Conservation (phyloP, 495 filamentous ascomycete genomes). For the Lasiosphaeriaceae sp. region DNA sequence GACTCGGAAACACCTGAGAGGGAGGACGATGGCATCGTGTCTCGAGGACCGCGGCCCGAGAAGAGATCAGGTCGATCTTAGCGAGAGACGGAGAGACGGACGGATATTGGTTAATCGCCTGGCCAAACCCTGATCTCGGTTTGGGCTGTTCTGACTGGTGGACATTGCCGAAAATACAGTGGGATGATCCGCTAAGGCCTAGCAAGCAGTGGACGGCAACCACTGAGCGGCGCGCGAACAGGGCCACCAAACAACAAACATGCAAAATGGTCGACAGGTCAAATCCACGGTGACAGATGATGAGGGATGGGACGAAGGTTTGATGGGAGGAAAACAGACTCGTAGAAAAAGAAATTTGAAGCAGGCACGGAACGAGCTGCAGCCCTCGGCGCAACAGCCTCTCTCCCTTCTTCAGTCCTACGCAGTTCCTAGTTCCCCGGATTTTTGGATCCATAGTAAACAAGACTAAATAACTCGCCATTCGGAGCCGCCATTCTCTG, state of each 20-base stretch:
- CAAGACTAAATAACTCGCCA: slow-evolving; percentile 6
- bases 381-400: not conserved
- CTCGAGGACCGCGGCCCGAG: not conserved
- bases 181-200: not conserved
- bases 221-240: not conserved
- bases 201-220: not conserved
- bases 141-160: slow-evolving; percentile 28
- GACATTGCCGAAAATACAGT: slow-evolving; percentile 17
- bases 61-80: not conserved
- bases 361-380: too few species aligned
- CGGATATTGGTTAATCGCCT: slow-evolving; percentile 10
- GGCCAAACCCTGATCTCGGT: slow-evolving; percentile 28
- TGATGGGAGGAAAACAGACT: too few species aligned
- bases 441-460: slow-evolving; percentile 14
- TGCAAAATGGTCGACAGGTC: too few species aligned
- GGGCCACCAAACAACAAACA: not conserved
- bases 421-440: not conserved
- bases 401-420: too few species aligned
- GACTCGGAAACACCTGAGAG: not conserved
- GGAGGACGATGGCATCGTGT: slow-evolving; percentile 12
- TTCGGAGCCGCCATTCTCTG: not conserved
- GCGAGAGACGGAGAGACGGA: not conserved
- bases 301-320: too few species aligned
- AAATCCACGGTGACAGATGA: too few species aligned
- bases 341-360: too few species aligned